Percentiles rank a stretch among this genome's conserved stretches.
Conservation (phyloP, 495 filamentous ascomycete species). For the Annulohypoxylon moriforme region DNA sequence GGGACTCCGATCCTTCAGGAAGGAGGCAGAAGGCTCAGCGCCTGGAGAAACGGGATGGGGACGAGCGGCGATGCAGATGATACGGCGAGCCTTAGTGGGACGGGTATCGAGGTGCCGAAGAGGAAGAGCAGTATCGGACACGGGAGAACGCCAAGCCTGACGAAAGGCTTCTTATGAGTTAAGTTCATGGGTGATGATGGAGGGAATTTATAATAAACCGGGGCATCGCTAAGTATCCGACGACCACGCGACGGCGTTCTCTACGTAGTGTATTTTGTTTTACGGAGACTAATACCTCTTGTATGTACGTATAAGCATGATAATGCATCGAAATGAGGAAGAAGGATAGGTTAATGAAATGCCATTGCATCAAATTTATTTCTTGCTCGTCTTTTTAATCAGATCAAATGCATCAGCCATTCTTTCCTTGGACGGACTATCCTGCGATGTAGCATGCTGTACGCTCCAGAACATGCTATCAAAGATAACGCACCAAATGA, state of each 20-base stretch:
- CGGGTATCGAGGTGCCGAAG: constrained; percentile 61
- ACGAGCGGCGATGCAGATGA: constrained; percentile 48
- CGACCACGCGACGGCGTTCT: not conserved
- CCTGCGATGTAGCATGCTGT: no score
- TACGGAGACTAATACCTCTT: constrained; percentile 27
- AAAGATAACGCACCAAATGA: no score
- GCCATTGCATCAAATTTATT: constrained; percentile 6
- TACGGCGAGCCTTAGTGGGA: constrained; percentile 38
- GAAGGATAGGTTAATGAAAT: constrained; percentile 24
- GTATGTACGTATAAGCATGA: constrained; percentile 34
- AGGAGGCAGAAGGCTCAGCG: constrained; percentile 45
- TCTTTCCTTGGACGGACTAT: no score
- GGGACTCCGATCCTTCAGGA: constrained; percentile 46
- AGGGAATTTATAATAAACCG: not conserved
- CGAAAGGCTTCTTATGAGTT: constrained; percentile 66
- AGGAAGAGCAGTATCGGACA: constrained; percentile 65
- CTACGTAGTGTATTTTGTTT: constrained; percentile 32
- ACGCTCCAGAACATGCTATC: no score
- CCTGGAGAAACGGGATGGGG: constrained; percentile 51
- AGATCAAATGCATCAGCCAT: not conserved
- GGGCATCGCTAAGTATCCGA: constrained; percentile 39
- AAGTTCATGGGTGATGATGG: not conserved
- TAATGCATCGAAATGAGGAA: constrained; percentile 38
- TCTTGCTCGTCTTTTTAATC: not conserved
- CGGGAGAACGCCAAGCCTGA: constrained; percentile 61